Evolutionary conservation across 129 eudicot genomes (phyloP).

Genomic region (Logfia minima): DNA sequence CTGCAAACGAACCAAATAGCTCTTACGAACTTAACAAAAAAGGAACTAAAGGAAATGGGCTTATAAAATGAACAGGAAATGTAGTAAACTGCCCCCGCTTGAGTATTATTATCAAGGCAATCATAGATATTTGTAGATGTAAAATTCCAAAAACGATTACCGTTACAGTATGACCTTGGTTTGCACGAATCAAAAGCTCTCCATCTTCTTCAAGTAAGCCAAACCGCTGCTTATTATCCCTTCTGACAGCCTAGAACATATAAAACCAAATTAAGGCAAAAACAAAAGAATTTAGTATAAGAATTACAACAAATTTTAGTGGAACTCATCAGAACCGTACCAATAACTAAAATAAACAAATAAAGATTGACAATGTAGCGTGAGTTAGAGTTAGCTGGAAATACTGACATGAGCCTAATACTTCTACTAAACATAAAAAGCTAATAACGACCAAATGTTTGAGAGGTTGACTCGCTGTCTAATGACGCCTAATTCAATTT

Average conservation of each 20-base stretch:
- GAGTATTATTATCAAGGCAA: conserved; percentile 13
- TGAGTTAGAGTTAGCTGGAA: conserved; percentile 10
- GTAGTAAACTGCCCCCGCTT: background rate
- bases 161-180: conserved; percentile 87
- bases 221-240: conserved; percentile 91
- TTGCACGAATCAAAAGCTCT: conserved; percentile 86
- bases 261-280: background rate
- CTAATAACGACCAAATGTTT: background rate
- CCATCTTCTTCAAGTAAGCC: conserved; percentile 90
- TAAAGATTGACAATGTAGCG: background rate
- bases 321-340: background rate
- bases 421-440: background rate
- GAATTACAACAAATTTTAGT: background rate
- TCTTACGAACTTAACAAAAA: background rate
- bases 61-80: background rate
- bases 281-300: background rate
- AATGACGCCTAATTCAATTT: background rate
- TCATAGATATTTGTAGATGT: conserved; percentile 4
- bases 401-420: background rate
- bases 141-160: conserved; percentile 36
- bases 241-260: conserved; percentile 64
- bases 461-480: background rate
- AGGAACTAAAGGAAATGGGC: background rate
- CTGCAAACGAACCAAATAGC: conserved; percentile 47
- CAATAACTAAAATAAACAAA: background rate